Conservation (phyloP, 1,284 basidiomycete species). For the Microbotryum saponariae region DNA sequence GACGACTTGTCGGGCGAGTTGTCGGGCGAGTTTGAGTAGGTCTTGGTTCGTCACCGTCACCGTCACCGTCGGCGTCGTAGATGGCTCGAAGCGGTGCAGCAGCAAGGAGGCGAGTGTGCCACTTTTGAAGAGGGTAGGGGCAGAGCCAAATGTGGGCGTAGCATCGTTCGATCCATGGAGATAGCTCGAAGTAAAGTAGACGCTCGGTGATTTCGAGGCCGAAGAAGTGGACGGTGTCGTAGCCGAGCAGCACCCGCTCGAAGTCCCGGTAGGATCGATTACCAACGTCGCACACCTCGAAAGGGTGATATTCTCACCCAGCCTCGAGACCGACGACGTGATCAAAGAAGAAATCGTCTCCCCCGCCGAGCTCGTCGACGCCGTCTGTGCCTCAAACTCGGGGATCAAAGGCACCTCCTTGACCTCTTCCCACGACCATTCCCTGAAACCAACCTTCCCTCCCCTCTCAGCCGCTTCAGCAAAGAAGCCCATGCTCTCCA, state of each 20-base stretch:
- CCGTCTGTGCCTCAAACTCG: constrained; percentile 14
- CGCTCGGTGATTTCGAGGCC: constrained; percentile 38
- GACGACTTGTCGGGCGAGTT: constrained; percentile 73
- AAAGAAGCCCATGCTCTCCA: constrained; percentile 77
- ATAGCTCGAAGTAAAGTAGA: constrained; percentile 61
- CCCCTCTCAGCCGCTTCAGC: constrained; percentile 48
- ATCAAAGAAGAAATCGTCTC: constrained; percentile 47
- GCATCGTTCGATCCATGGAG: constrained; percentile 53
- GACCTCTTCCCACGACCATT: constrained; percentile 27
- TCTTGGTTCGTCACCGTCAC: constrained; percentile 32
- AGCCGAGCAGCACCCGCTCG: too few relatives aligned
- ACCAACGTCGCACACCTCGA: too few relatives aligned
- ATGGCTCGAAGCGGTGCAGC: constrained; percentile 53
- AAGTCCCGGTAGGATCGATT: too few relatives aligned
- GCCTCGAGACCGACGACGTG: constrained; percentile 43
- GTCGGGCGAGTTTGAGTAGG: constrained; percentile 44
- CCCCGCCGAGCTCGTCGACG: too few relatives aligned
- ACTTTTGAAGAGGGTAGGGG: constrained; percentile 42
- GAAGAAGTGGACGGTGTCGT: constrained; percentile 41
- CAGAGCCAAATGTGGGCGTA: constrained; percentile 39
- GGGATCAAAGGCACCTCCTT: constrained; percentile 38
- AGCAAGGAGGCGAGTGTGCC: constrained; percentile 66
- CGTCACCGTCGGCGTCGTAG: constrained; percentile 45
- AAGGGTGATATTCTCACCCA: too few relatives aligned
- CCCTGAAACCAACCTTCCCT: constrained; percentile 19